phyloP scores from a whole-genome alignment of 805 yeast genomes.

The Isabelozyma heimii region DNA sequence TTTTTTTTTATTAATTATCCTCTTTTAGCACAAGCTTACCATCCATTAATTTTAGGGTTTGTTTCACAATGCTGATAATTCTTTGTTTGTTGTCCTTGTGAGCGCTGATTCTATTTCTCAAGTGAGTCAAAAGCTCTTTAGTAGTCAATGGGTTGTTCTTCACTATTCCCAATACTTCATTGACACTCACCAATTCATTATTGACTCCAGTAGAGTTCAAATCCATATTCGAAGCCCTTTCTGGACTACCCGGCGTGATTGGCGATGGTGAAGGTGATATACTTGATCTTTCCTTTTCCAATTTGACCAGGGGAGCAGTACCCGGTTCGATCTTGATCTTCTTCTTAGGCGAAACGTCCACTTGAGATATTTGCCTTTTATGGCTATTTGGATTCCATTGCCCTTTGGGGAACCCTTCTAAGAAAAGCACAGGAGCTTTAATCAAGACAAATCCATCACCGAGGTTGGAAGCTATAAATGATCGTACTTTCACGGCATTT shows the following conservation, averaged over 20 bases:
- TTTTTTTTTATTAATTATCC: conserved; percentile 3
- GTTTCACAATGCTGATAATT: conserved; percentile 56
- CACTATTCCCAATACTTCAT: conserved; percentile 68
- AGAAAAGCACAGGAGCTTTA: conserved; percentile 59
- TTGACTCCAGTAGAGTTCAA: conserved; percentile 36
- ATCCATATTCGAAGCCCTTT: conserved; percentile 14
- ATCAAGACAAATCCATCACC: conserved; percentile 51
- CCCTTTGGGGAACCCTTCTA: conserved; percentile 70
- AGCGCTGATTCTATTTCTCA: conserved; percentile 59
- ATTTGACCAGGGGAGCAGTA: conserved; percentile 7
- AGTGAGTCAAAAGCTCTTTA: conserved; percentile 58
- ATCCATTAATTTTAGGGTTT: conserved; percentile 52
- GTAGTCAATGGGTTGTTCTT: conserved; percentile 55
- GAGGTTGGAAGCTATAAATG: conserved; percentile 21
- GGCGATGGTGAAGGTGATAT: conserved; percentile 14
- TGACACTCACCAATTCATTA: conserved; percentile 56
- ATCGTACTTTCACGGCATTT: conserved; percentile 6
- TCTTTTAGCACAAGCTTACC: conserved; percentile 44
- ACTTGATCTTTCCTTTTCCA: conserved; percentile 9
- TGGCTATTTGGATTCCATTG: conserved; percentile 76
- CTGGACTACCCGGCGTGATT: conserved; percentile 9
- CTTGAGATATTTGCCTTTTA: conserved; percentile 24
- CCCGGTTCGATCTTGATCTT: conserved; percentile 12
- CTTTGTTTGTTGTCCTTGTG: conserved; percentile 63
- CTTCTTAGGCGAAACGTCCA: conserved; percentile 30